A percentile compares a stretch with the other conserved stretches of the same genome.
Conservation (phyloP, 139 green algal genomes). For the Medakamo hakoo region DNA sequence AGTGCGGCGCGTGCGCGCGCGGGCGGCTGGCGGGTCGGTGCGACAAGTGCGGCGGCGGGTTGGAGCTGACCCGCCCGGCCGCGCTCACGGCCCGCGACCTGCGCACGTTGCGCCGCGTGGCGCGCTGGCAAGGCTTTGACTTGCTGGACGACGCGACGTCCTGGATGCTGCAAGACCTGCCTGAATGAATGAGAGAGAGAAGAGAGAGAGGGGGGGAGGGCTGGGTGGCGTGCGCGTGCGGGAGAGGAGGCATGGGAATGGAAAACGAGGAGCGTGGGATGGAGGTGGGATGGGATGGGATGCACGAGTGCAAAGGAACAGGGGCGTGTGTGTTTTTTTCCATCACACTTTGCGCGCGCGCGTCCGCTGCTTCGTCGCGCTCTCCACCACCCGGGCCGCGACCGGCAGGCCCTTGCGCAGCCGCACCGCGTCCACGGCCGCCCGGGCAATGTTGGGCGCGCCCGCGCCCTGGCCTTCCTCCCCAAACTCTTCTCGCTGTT, state of each 20-base stretch:
- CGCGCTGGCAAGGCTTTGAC: slow-evolving; percentile 35
- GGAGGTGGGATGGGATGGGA: no score
- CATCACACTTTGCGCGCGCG: slow-evolving; percentile 80
- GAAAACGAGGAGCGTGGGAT: no score
- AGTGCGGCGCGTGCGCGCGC: slow-evolving; percentile 39
- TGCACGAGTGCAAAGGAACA: neutral
- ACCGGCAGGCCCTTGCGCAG: slow-evolving; percentile 83
- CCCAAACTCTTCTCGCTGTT: slow-evolving; percentile 94
- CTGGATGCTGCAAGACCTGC: slow-evolving; percentile 8
- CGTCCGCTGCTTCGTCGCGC: slow-evolving; percentile 94
- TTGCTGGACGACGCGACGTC: slow-evolving; percentile 36
- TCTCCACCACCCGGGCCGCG: slow-evolving; percentile 87
- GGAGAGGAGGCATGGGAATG: no score
- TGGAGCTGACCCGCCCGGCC: slow-evolving; percentile 8
- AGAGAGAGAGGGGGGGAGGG: neutral
- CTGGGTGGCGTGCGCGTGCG: no score
- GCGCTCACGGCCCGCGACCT: slow-evolving; percentile 18
- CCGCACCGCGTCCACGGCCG: slow-evolving; percentile 68
- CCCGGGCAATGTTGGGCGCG: slow-evolving; percentile 56
- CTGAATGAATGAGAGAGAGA: neutral
- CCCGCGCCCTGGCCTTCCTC: slow-evolving; percentile 56
- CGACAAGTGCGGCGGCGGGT: slow-evolving; percentile 38
- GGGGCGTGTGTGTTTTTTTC: neutral
- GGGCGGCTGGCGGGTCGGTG: slow-evolving; percentile 37
- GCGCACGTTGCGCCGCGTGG: slow-evolving; percentile 42